Conservation (phyloP, 352 stramenopile genomes). For the Aphanomyces invadans region DNA sequence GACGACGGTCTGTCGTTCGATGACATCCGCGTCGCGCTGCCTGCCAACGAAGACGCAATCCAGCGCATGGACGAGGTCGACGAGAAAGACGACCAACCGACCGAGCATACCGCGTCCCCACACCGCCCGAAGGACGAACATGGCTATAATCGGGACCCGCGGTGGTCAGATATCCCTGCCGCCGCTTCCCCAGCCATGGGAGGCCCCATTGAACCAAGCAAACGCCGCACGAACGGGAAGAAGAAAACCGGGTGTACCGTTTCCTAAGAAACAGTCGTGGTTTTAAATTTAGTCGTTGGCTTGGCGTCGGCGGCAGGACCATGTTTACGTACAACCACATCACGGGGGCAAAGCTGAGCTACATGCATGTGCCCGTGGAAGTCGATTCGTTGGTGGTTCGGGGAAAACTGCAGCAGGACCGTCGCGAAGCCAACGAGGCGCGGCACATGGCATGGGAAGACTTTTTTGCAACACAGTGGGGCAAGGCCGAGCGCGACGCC, state of each 20-base stretch:
- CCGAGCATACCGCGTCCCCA: neutral
- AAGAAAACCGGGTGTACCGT: slow-evolving; percentile 30
- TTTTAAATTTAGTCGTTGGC: slow-evolving; percentile 9
- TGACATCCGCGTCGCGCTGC: neutral
- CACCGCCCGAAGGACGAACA: slow-evolving; percentile 5
- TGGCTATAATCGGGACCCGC: neutral
- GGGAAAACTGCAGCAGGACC: neutral
- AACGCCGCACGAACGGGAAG: slow-evolving; percentile 61
- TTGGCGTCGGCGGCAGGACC: neutral
- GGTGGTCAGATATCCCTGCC: slow-evolving; percentile 10
- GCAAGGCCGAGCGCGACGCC: neutral
- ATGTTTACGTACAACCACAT: neutral
- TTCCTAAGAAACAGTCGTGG: slow-evolving; percentile 4
- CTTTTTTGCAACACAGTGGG: slow-evolving; percentile 6
- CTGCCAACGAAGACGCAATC: neutral
- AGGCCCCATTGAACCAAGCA: slow-evolving; percentile 31
- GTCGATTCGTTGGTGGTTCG: neutral
- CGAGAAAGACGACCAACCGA: slow-evolving; percentile 9
- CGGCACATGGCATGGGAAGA: slow-evolving; percentile 23
- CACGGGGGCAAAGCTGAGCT: slow-evolving; percentile 1
- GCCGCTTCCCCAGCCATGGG: neutral
- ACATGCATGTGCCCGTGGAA: slow-evolving; percentile 5
- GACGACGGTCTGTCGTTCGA: slow-evolving; percentile 6
- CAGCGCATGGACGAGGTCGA: neutral
- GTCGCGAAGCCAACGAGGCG: slow-evolving; percentile 8